Base-by-base conservation (phyloP, 768 basidiomycete genomes). In the Tulasnella sp. region DNA sequence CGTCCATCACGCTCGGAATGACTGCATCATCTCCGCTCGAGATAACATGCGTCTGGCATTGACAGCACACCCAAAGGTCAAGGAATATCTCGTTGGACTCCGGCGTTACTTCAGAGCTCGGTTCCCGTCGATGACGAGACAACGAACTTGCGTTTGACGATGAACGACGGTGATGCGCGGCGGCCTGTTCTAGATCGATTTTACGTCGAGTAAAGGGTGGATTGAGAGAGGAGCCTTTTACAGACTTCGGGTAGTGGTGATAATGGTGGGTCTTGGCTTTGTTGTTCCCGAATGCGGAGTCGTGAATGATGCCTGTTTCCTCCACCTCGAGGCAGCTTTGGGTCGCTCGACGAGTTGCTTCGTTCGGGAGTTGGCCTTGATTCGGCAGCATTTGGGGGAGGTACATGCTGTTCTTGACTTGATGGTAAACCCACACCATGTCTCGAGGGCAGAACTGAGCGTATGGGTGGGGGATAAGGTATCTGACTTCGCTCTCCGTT, bases 61-160 rank as follows among this genome's bases (percentile, higher is more conserved):
- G 92, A 77, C 92, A 94, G 78, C 92, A 94, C 62, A 92, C 82
- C 77, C 90, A 94, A 35, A 93, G 83, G 78, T 94, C 91, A 47
- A 94, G 81, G 35, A 90, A 78, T 73, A 77, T 79, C 64, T 81
- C 81, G 32, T 83, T 81, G 19, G 80, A 80, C 62, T 74, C 69
- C 36, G 62, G 37, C 12, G 69, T 73, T 22, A 12, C 44, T 66
- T 17, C 73, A 68, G 42, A 75, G 76, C 65, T 69, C 35, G 64
- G 36, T 39, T 19, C 19, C n/a, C 73, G 22, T 29, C 72, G 78
- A 81, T 69, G 84, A 80, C 37, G 80, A 77, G n/a, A 80, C 75
- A 72, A 87, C 86, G 89, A 90, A 90, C 75, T 85, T 83, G 72
- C 83, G 80, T 17, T 36, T 52, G 37, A 36, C n/a, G 14, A 2